These are phyloP conservation scores for Mycena alexandri DNA, from an alignment of 768 basidiomycete genomes.

Conservation along the genomic window DNA sequence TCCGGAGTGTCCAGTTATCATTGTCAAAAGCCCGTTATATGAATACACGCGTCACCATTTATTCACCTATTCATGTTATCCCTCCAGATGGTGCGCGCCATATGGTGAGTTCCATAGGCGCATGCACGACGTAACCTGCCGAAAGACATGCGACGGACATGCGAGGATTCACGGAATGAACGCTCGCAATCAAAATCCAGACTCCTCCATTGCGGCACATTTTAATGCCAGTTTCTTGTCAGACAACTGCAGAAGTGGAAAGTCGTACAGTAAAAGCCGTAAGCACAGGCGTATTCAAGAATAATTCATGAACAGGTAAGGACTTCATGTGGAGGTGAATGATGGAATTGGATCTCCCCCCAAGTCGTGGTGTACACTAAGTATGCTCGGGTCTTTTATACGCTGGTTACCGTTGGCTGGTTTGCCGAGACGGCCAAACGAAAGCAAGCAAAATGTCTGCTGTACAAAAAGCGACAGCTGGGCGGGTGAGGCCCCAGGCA, in stretches of 20 bases:
- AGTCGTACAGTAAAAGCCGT: no score
- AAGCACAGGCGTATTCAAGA: no score
- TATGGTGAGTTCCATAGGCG: no score
- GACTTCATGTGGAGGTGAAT: no score
- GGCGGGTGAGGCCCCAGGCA: not conserved
- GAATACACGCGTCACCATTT: conserved; percentile 4
- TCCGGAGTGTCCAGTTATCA: not conserved
- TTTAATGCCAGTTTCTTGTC: conserved; percentile 6
- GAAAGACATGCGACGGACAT: no score
- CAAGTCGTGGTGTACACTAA: no score
- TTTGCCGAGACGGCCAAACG: not conserved
- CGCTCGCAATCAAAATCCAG: no score
- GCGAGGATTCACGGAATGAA: no score
- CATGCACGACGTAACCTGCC: no score
- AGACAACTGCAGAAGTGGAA: not conserved
- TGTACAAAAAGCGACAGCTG: not conserved
- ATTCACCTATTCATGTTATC: not conserved
- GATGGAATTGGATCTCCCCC: no score
- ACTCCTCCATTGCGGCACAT: not conserved
- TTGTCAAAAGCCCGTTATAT: not conserved
- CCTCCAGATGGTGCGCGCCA: no score
- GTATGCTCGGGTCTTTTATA: not conserved
- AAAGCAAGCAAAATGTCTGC: not conserved
- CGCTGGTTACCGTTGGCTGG: not conserved
- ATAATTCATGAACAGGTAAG: no score